Base-by-base conservation (phyloP, 345 rosid genomes). In the Lepidium didymum region DNA sequence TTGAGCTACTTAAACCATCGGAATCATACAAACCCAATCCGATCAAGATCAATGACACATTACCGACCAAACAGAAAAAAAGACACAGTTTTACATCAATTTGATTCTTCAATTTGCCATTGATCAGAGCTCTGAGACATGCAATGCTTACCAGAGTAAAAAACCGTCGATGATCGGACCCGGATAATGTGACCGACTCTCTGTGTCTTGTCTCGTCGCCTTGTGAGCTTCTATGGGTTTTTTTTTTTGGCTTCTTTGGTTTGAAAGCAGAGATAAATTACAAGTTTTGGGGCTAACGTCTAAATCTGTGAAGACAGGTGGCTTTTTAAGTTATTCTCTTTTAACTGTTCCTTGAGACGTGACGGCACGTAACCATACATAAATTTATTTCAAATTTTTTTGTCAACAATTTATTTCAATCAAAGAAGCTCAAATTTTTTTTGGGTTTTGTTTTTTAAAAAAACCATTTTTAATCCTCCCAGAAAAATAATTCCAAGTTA, bases 351-450 rank as follows among this genome's bases (percentile, higher is more conserved):
- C 33, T 62, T 15, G 74, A 60, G 69, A 67, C 78, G 74, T 75
- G 78, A 75, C 64, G 74, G 78, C 78, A 68, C 74, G 78, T 68
- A 55, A 47, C 34, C 15, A 34, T 18, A 33, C 16, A 11, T 3
- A 8, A 51, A 43, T 27, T 42, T 41, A 34, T 35, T 29, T 19
- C 21, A 19, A n/a, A n/a, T n/a, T n/a, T n/a, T n/a, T n/a, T n/a
- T n/a, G n/a, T n/a, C n/a, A n/a, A n/a, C n/a, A n/a, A n/a, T n/a
- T n/a, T n/a, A n/a, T n/a, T n/a, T n/a, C n/a, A n/a, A n/a, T n/a
- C n/a, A n/a, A n/a, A n/a, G n/a, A n/a, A n/a, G n/a, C n/a, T n/a
- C n/a, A n/a, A n/a, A n/a, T n/a, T n/a, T n/a, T n/a, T n/a, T n/a
- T n/a, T n/a, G n/a, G n/a, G n/a, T n/a, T n/a, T n/a, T n/a, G n/a